Conservation (phyloP, 257 asterid species). For the Apocynum venetum region DNA sequence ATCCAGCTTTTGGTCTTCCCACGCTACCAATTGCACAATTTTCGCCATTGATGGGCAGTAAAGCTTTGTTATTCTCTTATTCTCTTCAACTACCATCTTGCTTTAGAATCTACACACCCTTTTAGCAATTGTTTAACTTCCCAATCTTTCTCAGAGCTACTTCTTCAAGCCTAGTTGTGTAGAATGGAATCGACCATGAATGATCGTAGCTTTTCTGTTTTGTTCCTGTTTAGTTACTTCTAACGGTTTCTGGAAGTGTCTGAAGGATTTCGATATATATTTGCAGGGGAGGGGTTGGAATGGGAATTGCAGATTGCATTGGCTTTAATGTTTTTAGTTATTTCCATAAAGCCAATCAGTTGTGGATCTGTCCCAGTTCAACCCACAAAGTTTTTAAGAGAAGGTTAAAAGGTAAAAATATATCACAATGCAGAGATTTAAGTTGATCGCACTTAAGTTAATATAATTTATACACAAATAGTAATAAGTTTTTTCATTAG, state of each 20-base stretch:
- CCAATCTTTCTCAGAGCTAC: neutral
- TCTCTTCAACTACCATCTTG: conserved; percentile 27
- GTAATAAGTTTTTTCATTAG: no score
- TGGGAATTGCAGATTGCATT: neutral
- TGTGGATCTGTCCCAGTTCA: neutral
- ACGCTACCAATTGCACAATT: conserved; percentile 35
- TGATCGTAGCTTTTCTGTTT: neutral
- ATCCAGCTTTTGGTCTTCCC: conserved; percentile 65
- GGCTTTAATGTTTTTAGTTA: neutral
- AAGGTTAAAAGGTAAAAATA: no score
- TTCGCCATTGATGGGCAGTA: conserved; percentile 51
- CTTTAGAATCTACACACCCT: neutral
- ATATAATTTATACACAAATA: no score
- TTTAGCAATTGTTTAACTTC: neutral
- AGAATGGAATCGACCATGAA: neutral
- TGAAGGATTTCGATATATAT: neutral
- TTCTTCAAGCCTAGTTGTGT: neutral
- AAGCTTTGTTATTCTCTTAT: conserved; percentile 40
- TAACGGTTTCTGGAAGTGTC: conserved; percentile 46
- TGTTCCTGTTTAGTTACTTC: conserved; percentile 4
- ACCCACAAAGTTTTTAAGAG: no score
- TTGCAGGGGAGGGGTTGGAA: neutral
- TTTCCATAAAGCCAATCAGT: neutral
- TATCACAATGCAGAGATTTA: no score
- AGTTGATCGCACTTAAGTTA: no score